Evolutionary conservation across 305 asterid genomes (phyloP).

Genomic region (Fraxinus xanthoxyloides): DNA sequence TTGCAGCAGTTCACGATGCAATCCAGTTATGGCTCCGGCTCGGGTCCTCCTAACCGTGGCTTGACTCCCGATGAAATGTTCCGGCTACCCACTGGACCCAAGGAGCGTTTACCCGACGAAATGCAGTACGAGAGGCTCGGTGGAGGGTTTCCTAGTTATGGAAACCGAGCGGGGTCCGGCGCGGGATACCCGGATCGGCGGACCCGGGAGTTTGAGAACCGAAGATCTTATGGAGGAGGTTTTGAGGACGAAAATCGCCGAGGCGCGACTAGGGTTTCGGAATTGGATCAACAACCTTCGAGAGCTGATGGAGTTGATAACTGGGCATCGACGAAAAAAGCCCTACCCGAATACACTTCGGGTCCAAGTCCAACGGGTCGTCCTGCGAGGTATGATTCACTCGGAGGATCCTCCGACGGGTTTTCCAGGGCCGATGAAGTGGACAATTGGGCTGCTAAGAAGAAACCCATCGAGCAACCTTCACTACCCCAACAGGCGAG

Average conservation of each 20-base stretch:
- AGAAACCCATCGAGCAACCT: conserved; percentile 44
- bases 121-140: conserved; percentile 61
- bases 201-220: conserved; percentile 27
- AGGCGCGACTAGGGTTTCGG: conserved; percentile 61
- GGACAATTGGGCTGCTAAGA: conserved; percentile 73
- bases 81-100: conserved; percentile 79
- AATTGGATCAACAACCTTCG: conserved; percentile 58
- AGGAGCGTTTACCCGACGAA: conserved; percentile 70
- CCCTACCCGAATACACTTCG: conserved; percentile 43
- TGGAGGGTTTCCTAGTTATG: conserved; percentile 75
- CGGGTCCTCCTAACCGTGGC: conserved; percentile 39
- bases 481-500: conserved; percentile 41
- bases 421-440: conserved; percentile 84
- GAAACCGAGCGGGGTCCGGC: conserved; percentile 32
- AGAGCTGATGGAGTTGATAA: conserved; percentile 88
- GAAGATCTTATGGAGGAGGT: conserved; percentile 54
- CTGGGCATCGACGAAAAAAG: conserved; percentile 79
- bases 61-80: conserved; percentile 67
- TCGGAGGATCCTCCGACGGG: conserved; percentile 62
- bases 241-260: conserved; percentile 56
- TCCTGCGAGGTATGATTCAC: conserved; percentile 48
- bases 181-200: conserved; percentile 36
- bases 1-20: conserved; percentile 64
- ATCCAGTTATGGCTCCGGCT: conserved; percentile 27
- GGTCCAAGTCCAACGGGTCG: conserved; percentile 36